Evolutionary conservation across 2,329 filamentous ascomycete species (phyloP).

Genomic region (Aureobasidium sp.): DNA sequence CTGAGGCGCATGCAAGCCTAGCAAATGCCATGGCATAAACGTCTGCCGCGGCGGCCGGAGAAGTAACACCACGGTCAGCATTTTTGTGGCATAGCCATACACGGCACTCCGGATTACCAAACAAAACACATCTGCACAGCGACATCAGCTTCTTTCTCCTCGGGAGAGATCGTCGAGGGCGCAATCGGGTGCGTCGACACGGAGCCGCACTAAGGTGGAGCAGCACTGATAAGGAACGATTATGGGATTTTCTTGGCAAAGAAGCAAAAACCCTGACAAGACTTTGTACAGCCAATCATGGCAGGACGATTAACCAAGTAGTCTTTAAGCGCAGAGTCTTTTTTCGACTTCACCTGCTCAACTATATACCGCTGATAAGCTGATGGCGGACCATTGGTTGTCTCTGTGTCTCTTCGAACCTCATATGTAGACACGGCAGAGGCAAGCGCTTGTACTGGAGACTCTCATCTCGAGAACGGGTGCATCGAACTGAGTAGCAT

Average conservation of each 20-base stretch:
- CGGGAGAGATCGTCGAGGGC: not conserved
- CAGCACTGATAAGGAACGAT: conserved; percentile 10
- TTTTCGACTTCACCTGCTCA: conserved; percentile 10
- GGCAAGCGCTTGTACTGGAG: not conserved
- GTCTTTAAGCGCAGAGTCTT: not conserved
- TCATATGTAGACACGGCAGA: not conserved
- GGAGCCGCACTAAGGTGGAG: conserved; percentile 1
- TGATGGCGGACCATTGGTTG: conserved; percentile 1
- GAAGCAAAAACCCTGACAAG: conserved; percentile 4
- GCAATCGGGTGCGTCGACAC: not conserved
- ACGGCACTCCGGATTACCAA: conserved; percentile 9
- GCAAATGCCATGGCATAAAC: conserved; percentile 15
- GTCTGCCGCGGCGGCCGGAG: conserved; percentile 13
- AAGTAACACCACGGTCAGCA: conserved; percentile 6
- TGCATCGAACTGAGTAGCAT: not conserved
- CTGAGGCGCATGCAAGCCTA: not conserved
- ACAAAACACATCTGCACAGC: not conserved
- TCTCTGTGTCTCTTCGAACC: not conserved
- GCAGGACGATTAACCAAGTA: not conserved
- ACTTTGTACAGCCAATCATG: conserved; percentile 1
- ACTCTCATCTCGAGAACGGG: not conserved
- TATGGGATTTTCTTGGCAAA: not conserved
- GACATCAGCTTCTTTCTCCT: conserved; percentile 12
- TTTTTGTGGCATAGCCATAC: not conserved
- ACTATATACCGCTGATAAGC: conserved; percentile 7